Base-by-base conservation (phyloP, 768 basidiomycete species). In the Pleurotus ostreatus region DNA sequence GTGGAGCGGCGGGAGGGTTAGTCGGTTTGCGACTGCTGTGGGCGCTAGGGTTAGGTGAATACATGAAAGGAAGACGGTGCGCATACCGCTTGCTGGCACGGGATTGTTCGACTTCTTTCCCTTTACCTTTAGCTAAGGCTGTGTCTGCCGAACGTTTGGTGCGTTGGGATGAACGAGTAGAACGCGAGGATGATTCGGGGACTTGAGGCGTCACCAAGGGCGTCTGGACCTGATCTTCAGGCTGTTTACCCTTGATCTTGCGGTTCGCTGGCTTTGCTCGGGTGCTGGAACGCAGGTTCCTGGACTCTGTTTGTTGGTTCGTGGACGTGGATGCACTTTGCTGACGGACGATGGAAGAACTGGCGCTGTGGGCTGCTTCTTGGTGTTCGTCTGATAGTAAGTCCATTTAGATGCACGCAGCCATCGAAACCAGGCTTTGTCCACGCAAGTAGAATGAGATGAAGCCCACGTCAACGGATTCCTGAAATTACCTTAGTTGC, bases 401-500 rank as follows among this genome's bases (percentile, higher is more conserved):
- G 86, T 92, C 89, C 89, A 92, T 92, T 91, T 90, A 91, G 87
- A 81, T 84, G 80, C 85, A 73, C 83, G 82, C 85, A 85, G 89
- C 89, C 89, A 92, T 92, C 85, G 88, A 88, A 82, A 69, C 74
- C 66, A 66, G 68, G 67, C 65, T 74, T 63, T 51, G 70, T 69
- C 69, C 64, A 66, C 65, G 67, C 65, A 69, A 67, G 57, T 83
- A 7, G 80, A 84, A 84, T 39, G 30, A 20, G 25, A 22, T 44
- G 44, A 45, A 23, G 30, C 26, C 22, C 5, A 15, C 12, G 30
- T 18, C 18, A 45, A 38, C 18, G 5, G 20, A 47, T 43, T 53
- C 12, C 18, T 20, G 22, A 15, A 22, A 45, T 30, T 53, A 53
- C 51, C 51, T 53, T 51, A 39, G 51, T 40, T 53, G 37, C 30